Percentiles rank a stretch among this genome's conserved stretches.
Conservation (phyloP, 139 green algal species). For the Chlorella sp. region DNA sequence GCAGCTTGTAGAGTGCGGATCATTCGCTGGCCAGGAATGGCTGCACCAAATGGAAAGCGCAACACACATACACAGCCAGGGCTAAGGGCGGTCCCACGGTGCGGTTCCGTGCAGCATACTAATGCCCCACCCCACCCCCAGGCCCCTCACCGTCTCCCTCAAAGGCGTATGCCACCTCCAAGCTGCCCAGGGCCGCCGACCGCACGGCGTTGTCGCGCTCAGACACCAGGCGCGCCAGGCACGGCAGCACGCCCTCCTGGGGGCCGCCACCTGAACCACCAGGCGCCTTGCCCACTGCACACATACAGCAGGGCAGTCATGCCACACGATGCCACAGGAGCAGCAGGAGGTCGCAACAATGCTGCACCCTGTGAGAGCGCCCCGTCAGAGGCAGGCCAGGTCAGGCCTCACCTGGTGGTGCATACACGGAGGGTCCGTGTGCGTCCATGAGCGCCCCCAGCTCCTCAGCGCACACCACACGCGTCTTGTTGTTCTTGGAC, state of each 20-base stretch:
- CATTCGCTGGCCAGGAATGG: no score
- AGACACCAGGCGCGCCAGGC: slow-evolving; percentile 54
- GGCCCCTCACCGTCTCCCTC: slow-evolving; percentile 49
- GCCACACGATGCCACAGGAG: no score
- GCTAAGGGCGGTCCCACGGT: background rate
- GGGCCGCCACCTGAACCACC: background rate
- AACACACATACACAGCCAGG: slow-evolving; percentile 1
- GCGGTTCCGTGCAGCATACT: background rate
- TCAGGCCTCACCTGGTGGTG: background rate
- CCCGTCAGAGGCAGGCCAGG: no score
- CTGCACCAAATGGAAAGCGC: no score
- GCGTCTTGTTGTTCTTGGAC: slow-evolving; percentile 90
- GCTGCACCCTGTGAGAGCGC: no score
- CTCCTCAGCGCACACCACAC: slow-evolving; percentile 81
- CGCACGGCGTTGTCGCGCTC: slow-evolving; percentile 82
- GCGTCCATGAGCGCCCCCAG: slow-evolving; percentile 59
- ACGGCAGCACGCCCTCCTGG: slow-evolving; percentile 18
- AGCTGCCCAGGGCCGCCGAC: slow-evolving; percentile 56
- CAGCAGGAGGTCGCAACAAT: no score
- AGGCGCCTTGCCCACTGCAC: background rate
- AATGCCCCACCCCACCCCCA: background rate
- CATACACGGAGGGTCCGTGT: slow-evolving; percentile 42
- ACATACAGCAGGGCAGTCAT: slow-evolving; percentile 4
- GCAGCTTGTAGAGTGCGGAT: no score
- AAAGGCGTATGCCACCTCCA: slow-evolving; percentile 72